Percentiles rank a stretch among this genome's conserved stretches.
These are phyloP conservation scores for Urostyla sp. DNA, from an alignment of 73 alveolate species.

Conservation along the genomic window DNA sequence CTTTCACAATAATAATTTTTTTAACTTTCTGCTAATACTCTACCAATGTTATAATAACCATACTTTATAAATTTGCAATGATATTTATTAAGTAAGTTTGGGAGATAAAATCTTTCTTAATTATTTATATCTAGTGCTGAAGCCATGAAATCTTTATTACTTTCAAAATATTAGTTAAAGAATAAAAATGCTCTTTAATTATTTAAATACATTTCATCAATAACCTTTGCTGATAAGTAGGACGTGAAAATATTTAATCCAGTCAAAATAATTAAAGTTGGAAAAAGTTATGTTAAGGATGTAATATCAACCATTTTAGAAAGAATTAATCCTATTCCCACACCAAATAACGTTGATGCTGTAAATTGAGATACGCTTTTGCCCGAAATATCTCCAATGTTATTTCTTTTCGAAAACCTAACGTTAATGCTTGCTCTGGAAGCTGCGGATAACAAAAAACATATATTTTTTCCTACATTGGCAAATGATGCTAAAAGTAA, in stretches of 20 bases:
- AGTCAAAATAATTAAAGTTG: constrained; percentile 50
- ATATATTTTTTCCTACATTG: constrained; percentile 62
- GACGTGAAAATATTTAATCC: constrained; percentile 37
- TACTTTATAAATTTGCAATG: constrained; percentile 34
- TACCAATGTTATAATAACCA: constrained; percentile 24
- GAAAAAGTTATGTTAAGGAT: constrained; percentile 10
- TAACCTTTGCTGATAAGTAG: constrained; percentile 44
- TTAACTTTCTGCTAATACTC: constrained; percentile 26
- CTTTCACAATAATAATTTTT: constrained; percentile 36
- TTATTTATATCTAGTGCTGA: constrained; percentile 11
- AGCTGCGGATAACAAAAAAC: constrained; percentile 65
- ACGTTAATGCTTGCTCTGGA: constrained; percentile 69
- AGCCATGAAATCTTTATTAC: not conserved
- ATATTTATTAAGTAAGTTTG: constrained; percentile 10
- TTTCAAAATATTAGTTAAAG: constrained; percentile 15
- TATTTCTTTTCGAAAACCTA: constrained; percentile 58
- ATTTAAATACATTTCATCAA: constrained; percentile 65
- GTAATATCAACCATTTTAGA: constrained; percentile 55
- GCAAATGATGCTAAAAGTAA: constrained; percentile 65
- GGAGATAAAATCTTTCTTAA: constrained; percentile 40
- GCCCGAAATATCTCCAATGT: constrained; percentile 74
- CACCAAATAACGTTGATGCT: constrained; percentile 66
- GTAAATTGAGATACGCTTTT: constrained; percentile 70
- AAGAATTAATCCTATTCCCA: constrained; percentile 57
- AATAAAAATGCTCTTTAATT: constrained; percentile 39